Base-by-base conservation (phyloP, 306 rosid species). In the Styphnolobium japonicum region DNA sequence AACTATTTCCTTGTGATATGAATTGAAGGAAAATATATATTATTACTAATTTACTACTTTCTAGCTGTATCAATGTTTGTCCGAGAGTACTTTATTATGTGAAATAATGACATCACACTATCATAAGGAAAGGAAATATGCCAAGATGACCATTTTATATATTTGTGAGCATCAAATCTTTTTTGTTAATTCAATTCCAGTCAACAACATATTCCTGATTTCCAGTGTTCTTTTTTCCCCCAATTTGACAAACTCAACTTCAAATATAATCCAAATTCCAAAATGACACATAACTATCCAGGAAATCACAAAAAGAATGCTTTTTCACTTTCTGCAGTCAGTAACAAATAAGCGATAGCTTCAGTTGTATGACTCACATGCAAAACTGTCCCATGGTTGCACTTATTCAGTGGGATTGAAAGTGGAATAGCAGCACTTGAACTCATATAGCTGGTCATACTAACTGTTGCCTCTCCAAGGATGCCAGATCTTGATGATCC, bases 391-490 rank as follows among this genome's bases (percentile, higher is more conserved):
- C 88, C 88, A 69, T 86, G 83, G 66, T 78, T 66, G 81, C 89
- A 82, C 81, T 86, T 90, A 46, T 81, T 80, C 83, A 90, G 82
- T 10, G 84, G 84, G 64, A 90, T 63, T 63, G 92, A 81, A 57
- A 86, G 85, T 63, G 89, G 87, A 78, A 71, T 45, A 34, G 86
- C 86, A 69, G 86, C 81, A 64, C 15, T 69, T 80, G 89, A 80
- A 85, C 77, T 85, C 79, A 69, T 78, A 66, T 84, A 82, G 81
- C 80, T 73, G 53, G 77, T 71, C 92, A 88, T 45, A 53, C 75
- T 83, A 52, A 90, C 64, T 16, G 85, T 76, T 27, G 83, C 92
- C 79, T 90, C 90, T 64, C 92, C 94, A 79, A 86, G 90, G 58
- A 83, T 86, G 67, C 87, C 85, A 71, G 88, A 85, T 79, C 88